Percentiles rank a stretch among this genome's conserved stretches.
phyloP scores from a whole-genome alignment of 345 rosid species.

The Melaleuca quinquenervia region DNA sequence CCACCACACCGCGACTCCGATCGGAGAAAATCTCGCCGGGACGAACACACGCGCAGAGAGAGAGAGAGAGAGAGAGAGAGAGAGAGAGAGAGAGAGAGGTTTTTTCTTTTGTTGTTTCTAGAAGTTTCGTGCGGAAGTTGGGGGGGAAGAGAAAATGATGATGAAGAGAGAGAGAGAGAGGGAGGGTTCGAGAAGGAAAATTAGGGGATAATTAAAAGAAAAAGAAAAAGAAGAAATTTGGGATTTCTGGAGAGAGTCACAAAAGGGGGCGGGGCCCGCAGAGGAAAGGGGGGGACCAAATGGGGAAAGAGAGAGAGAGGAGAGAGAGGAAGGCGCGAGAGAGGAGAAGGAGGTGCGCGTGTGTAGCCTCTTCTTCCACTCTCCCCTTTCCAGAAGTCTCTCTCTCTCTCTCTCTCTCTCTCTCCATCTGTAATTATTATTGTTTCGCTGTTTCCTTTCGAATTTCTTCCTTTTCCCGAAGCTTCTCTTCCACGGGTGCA shows the following conservation, averaged over 20 bases:
- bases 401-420: slow-evolving; percentile 1
- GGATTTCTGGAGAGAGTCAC: not conserved
- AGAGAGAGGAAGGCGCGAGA: slow-evolving; percentile 23
- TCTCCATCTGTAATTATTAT: not conserved
- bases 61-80: not conserved
- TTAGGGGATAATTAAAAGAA: not conserved
- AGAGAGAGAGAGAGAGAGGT: not conserved
- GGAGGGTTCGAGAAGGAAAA: not conserved
- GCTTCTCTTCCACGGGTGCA: not conserved
- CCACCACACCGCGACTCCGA: not conserved
- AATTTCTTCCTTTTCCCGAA: not conserved
- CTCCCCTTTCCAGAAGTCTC: slow-evolving; percentile 50
- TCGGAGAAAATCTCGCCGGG: not conserved
- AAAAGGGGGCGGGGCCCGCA: not conserved
- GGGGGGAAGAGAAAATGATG: slow-evolving; percentile 2
- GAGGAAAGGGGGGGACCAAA: not conserved
- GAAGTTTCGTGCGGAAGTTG: slow-evolving; percentile 52
- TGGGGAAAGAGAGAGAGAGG: not conserved
- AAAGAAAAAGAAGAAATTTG: not conserved
- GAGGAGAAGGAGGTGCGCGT: slow-evolving; percentile 2
- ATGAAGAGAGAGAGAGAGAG: slow-evolving; percentile 5
- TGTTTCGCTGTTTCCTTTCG: not conserved
- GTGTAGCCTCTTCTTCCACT: not conserved
- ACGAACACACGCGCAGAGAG: not conserved
- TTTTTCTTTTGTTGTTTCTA: slow-evolving; percentile 35